A percentile compares a stretch with the other conserved stretches of the same genome.
Conservation (phyloP, 2,329 filamentous ascomycete genomes). For the Alternaria solani region DNA sequence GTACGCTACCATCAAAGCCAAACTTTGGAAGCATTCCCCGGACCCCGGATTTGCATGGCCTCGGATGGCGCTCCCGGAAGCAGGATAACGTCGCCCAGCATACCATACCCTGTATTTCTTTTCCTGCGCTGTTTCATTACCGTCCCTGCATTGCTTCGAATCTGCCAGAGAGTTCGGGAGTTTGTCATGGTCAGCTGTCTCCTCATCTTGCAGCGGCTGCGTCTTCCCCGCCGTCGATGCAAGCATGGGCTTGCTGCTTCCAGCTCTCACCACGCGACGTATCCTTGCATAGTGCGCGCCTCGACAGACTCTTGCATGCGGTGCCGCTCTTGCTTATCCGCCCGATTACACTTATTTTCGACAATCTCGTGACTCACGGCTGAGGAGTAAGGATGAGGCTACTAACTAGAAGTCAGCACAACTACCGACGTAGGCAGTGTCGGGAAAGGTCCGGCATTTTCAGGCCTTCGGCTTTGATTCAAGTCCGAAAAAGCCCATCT, state of each 20-base stretch:
- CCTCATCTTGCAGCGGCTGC: conserved; percentile 6
- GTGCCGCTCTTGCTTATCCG: neutral
- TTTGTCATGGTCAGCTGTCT: conserved; percentile 11
- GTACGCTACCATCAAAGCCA: conserved; percentile 9
- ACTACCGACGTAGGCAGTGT: neutral
- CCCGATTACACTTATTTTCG: neutral
- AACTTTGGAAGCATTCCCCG: conserved; percentile 7
- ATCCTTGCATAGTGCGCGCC: conserved; percentile 2
- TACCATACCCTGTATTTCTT: neutral
- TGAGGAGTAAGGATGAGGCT: neutral
- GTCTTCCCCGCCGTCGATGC: conserved; percentile 5
- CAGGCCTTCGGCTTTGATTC: conserved; percentile 1
- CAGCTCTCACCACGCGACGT: conserved; percentile 4
- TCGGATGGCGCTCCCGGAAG: neutral
- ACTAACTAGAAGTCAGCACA: neutral
- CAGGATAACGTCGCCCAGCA: neutral
- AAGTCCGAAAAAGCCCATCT: conserved; percentile 3
- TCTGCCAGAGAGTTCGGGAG: neutral
- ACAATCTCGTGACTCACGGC: neutral
- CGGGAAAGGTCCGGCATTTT: neutral
- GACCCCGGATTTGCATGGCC: conserved; percentile 2
- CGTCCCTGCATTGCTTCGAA: conserved; percentile 1
- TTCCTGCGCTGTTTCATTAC: conserved; percentile 13
- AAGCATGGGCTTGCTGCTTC: neutral
- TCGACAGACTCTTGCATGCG: neutral